phyloP scores from a whole-genome alignment of 1,284 basidiomycete genomes.

The Tilletia walkeri region DNA sequence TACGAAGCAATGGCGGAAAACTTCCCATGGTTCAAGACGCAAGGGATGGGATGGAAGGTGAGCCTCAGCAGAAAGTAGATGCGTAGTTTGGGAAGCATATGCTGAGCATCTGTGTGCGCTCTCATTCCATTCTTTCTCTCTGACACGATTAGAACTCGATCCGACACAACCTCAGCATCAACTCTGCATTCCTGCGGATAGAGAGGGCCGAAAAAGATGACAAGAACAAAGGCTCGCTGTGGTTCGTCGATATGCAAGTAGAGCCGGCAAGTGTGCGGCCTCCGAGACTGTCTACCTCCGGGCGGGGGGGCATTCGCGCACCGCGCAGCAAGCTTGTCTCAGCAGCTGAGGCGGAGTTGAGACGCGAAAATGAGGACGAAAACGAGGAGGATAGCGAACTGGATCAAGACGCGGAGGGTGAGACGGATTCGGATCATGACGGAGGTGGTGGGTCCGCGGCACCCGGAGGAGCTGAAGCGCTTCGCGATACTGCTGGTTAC shows the following conservation, averaged over 20 bases:
- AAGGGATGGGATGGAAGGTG: conserved; percentile 12
- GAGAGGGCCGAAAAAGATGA: background rate
- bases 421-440: background rate
- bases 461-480: no score
- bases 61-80: background rate
- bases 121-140: background rate
- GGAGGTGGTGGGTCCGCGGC: no score
- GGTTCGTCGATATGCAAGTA: conserved; percentile 7
- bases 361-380: background rate
- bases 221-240: conserved; percentile 4
- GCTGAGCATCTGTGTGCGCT: no score
- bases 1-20: conserved; percentile 11
- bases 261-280: conserved; percentile 11
- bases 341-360: background rate
- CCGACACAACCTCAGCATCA: conserved; percentile 16
- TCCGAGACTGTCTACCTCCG: background rate
- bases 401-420: conserved; percentile 10
- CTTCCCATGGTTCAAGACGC: conserved; percentile 17
- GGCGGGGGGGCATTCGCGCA: background rate
- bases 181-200: conserved; percentile 7
- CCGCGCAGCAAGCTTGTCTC: conserved; percentile 14
- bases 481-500: no score
- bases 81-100: no score
- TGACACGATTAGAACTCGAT: conserved; percentile 8
- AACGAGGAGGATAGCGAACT: background rate